Conservation (phyloP, 2,329 filamentous ascomycete genomes). For the Xylaria digitata region DNA sequence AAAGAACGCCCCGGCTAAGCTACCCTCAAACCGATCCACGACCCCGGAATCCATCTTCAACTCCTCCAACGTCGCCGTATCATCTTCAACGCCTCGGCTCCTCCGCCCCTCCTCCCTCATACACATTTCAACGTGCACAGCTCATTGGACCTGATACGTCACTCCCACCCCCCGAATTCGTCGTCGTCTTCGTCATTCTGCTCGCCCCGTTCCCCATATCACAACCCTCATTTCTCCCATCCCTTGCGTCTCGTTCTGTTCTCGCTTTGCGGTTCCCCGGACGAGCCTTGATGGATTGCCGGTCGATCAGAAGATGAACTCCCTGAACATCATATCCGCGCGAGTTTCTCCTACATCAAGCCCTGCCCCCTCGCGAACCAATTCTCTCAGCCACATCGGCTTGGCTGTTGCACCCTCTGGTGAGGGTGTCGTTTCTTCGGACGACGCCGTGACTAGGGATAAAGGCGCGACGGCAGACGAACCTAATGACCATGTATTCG, state of each 20-base stretch:
- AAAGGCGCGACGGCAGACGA: conserved; percentile 47
- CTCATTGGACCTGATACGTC: conserved; percentile 6
- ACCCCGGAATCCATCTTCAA: conserved; percentile 9
- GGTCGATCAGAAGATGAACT: conserved; percentile 83
- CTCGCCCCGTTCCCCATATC: conserved; percentile 14
- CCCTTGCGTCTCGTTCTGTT: conserved; percentile 32
- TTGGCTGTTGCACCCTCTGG: conserved; percentile 58
- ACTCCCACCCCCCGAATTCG: neutral
- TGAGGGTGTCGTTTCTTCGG: conserved; percentile 46
- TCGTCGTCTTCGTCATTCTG: conserved; percentile 5
- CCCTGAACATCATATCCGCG: conserved; percentile 91
- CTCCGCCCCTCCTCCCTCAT: conserved; percentile 4
- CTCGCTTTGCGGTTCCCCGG: conserved; percentile 37
- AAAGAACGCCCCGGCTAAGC: conserved; percentile 3
- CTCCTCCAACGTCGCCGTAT: conserved; percentile 6
- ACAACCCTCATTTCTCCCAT: conserved; percentile 9
- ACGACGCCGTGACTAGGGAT: conserved; percentile 50
- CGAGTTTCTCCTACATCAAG: conserved; percentile 75
- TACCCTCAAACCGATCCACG: conserved; percentile 7
- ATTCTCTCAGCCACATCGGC: conserved; percentile 67
- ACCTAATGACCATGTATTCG: conserved; percentile 52
- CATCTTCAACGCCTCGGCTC: conserved; percentile 10
- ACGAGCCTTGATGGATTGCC: conserved; percentile 64
- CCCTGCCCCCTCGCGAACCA: conserved; percentile 67
- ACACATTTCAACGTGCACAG: neutral